Conservation (phyloP, 1,284 basidiomycete genomes). For the Malassezia caprae region DNA sequence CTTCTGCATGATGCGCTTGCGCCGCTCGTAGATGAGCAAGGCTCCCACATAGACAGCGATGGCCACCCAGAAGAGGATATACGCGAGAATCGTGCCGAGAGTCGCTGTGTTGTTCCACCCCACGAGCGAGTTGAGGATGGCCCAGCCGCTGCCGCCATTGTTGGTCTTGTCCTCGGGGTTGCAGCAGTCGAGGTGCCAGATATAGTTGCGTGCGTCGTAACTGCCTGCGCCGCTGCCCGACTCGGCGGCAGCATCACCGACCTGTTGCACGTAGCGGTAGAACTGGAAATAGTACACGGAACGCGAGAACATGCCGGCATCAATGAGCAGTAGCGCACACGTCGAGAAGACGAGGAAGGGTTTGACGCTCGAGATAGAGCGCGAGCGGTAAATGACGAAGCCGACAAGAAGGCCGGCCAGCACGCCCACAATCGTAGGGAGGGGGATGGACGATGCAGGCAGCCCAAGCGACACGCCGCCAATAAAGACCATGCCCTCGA, state of each 20-base stretch:
- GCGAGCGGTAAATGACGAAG: slow-evolving; percentile 33
- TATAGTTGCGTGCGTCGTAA: slow-evolving; percentile 33
- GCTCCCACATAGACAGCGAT: slow-evolving; percentile 12
- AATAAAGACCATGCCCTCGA: slow-evolving; percentile 44
- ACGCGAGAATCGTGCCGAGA: slow-evolving; percentile 29
- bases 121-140: slow-evolving; percentile 37
- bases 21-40: slow-evolving; percentile 54
- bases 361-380: slow-evolving; percentile 26
- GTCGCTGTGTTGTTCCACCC: slow-evolving; percentile 46
- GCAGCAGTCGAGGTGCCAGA: slow-evolving; percentile 62
- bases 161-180: slow-evolving; percentile 55
- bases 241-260: slow-evolving; percentile 39
- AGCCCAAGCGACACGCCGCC: slow-evolving; percentile 44
- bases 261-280: slow-evolving; percentile 32
- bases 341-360: slow-evolving; percentile 39
- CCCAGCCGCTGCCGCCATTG: slow-evolving; percentile 46
- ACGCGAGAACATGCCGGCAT: slow-evolving; percentile 38
- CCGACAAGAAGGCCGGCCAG: slow-evolving; percentile 29
- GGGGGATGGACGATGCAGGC: slow-evolving; percentile 38
- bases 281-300: slow-evolving; percentile 40
- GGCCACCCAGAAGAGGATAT: slow-evolving; percentile 36
- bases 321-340: slow-evolving; percentile 37
- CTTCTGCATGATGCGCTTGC: slow-evolving; percentile 56
- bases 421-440: slow-evolving; percentile 41
- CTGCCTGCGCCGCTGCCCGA: slow-evolving; percentile 31